Conservation (phyloP, 106 monocot genomes). For the Ottelia alismoides region DNA sequence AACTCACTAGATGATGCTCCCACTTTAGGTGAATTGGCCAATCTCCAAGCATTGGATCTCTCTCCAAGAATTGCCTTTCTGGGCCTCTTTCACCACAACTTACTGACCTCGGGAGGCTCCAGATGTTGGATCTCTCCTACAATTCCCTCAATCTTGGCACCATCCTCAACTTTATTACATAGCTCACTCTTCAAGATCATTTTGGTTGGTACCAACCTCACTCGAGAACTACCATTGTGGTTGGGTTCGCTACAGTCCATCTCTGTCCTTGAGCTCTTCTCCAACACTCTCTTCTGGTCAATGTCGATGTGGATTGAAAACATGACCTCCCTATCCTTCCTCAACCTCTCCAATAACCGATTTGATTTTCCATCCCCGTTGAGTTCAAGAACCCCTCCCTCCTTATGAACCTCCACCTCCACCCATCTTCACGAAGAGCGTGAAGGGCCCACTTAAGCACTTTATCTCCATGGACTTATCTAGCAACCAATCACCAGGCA, state of each 20-base stretch:
- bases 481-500: constrained; percentile 14
- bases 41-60: too few relatives aligned
- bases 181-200: constrained; percentile 23
- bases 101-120: constrained; percentile 15
- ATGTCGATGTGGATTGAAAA: constrained; percentile 40
- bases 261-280: constrained; percentile 31
- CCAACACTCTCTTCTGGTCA: constrained; percentile 24
- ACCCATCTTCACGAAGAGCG: constrained; percentile 32
- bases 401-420: constrained; percentile 31
- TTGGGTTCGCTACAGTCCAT: constrained; percentile 24
- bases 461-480: constrained; percentile 30
- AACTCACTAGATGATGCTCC: too few relatives aligned
- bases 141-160: constrained; percentile 13
- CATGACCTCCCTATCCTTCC: constrained; percentile 27
- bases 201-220: constrained; percentile 24
- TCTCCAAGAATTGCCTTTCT: too few relatives aligned
- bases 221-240: constrained; percentile 27
- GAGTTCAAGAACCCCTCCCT: constrained; percentile 23
- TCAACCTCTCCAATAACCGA: constrained; percentile 35
- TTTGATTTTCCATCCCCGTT: constrained; percentile 23
- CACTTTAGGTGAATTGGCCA: too few relatives aligned
- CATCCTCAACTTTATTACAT: constrained; percentile 22
- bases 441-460: constrained; percentile 21
- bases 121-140: constrained; percentile 19
- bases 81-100: constrained; percentile 19